Evolutionary conservation across 371 early-diverging fungal genomes (phyloP).

Genomic region (Lichtheimia hyalospora): DNA sequence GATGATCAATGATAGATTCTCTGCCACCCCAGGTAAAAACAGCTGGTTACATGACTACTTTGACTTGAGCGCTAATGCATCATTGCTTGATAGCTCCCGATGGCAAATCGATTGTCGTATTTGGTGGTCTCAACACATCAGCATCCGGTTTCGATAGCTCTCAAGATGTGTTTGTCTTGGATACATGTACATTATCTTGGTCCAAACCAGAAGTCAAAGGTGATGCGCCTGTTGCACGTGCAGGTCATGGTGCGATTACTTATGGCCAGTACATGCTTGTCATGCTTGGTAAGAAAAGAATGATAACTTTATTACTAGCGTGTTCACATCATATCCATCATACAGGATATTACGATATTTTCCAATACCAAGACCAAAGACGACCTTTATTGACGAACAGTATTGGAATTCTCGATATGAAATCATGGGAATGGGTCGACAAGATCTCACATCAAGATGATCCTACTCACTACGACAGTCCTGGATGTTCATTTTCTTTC

Average conservation of each 20-base stretch:
- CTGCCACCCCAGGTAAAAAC: slow-evolving; percentile 25
- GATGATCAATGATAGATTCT: slow-evolving; percentile 13
- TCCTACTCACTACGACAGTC: background rate
- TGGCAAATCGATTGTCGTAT: slow-evolving; percentile 40
- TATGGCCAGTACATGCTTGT: slow-evolving; percentile 41
- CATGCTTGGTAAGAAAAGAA: slow-evolving; percentile 24
- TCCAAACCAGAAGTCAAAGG: slow-evolving; percentile 24
- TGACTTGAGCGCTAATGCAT: background rate
- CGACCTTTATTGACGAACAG: slow-evolving; percentile 15
- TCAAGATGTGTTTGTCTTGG: slow-evolving; percentile 33
- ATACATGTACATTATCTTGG: slow-evolving; percentile 45
- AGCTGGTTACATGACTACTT: background rate
- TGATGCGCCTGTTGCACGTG: slow-evolving; percentile 28
- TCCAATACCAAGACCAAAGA: too few relatives aligned
- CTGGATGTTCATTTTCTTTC: slow-evolving; percentile 23
- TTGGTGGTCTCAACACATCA: slow-evolving; percentile 24
- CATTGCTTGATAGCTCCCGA: slow-evolving; percentile 23
- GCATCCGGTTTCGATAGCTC: slow-evolving; percentile 5
- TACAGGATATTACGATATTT: too few relatives aligned
- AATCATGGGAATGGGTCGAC: slow-evolving; percentile 37
- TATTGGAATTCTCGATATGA: slow-evolving; percentile 37
- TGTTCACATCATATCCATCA: background rate
- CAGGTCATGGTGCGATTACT: slow-evolving; percentile 29
- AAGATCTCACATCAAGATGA: slow-evolving; percentile 10
- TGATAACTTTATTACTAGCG: too few relatives aligned